These are phyloP conservation scores for Penicillium paradoxum DNA, from an alignment of 495 filamentous ascomycete genomes.

Conservation along the genomic window DNA sequence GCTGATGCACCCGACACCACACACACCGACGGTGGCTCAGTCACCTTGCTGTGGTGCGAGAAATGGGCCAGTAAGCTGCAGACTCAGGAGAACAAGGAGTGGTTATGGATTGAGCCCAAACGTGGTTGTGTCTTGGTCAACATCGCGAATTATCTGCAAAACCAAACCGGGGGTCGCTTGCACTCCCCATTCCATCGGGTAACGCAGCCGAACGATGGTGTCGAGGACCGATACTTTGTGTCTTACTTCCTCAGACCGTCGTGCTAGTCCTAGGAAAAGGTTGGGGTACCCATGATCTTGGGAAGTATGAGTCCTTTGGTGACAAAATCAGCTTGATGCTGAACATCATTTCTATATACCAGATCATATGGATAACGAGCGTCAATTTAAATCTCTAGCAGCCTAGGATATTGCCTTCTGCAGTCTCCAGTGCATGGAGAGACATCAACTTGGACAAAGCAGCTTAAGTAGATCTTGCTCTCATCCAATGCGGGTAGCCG, in stretches of 20 bases:
- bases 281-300: too few species aligned
- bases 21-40: slow-evolving; percentile 14
- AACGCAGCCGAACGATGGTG: slow-evolving; percentile 23
- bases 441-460: too few species aligned
- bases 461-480: too few species aligned
- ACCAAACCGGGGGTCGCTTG: slow-evolving; percentile 18
- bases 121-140: slow-evolving; percentile 24
- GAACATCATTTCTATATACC: too few species aligned
- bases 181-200: slow-evolving; percentile 25
- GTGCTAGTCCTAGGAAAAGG: neutral
- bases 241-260: slow-evolving; percentile 27
- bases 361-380: too few species aligned
- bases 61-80: slow-evolving; percentile 19
- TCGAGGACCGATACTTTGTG: slow-evolving; percentile 22
- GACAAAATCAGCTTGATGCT: too few species aligned
- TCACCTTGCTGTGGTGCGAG: slow-evolving; percentile 20
- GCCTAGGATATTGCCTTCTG: too few species aligned
- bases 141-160: slow-evolving; percentile 24
- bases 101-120: slow-evolving; percentile 16
- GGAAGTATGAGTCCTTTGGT: too few species aligned
- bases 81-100: slow-evolving; percentile 12
- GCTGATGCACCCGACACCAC: slow-evolving; percentile 15
- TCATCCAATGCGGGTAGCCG: too few species aligned
- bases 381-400: too few species aligned
- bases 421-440: too few species aligned